A percentile compares a stretch with the other conserved stretches of the same genome.
phyloP scores from a whole-genome alignment of 176 grass and related monocot species.

The Aegilops bicornis region DNA sequence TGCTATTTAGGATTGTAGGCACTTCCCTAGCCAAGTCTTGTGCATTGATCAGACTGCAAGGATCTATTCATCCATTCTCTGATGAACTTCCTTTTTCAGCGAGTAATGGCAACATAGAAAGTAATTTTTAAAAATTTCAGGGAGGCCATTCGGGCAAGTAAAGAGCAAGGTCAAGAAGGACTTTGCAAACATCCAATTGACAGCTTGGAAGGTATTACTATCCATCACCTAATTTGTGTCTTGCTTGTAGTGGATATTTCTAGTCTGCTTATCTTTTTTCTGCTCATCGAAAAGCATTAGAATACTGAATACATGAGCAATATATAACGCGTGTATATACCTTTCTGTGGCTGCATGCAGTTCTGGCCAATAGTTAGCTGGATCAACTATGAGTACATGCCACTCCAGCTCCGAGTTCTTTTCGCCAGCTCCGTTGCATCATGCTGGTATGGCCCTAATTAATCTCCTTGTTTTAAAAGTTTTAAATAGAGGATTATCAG shows the following conservation, averaged over 20 bases:
- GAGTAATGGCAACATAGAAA: not conserved
- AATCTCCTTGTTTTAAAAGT: not conserved
- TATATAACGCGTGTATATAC: not conserved
- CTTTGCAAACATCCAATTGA: constrained; percentile 69
- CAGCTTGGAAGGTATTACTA: constrained; percentile 75
- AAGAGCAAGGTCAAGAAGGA: constrained; percentile 72
- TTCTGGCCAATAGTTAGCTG: constrained; percentile 87
- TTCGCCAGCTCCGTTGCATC: constrained; percentile 77
- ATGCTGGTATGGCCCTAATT: constrained; percentile 53
- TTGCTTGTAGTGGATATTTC: not conserved
- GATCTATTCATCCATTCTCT: not conserved
- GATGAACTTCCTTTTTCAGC: not conserved
- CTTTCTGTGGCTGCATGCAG: constrained; percentile 37
- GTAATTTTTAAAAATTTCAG: constrained; percentile 38
- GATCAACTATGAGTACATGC: constrained; percentile 93
- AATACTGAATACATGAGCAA: not conserved
- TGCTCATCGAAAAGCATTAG: not conserved
- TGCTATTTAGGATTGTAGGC: constrained; percentile 8
- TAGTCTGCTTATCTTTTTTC: not conserved
- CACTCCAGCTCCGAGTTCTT: constrained; percentile 83
- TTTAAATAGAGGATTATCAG: not conserved
- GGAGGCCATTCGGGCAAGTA: constrained; percentile 76
- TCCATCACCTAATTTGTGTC: not conserved
- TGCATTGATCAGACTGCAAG: not conserved
- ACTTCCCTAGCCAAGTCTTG: not conserved